These are phyloP conservation scores for Hanseniaspora occidentalis DNA, from an alignment of 805 yeast species.

Conservation along the genomic window DNA sequence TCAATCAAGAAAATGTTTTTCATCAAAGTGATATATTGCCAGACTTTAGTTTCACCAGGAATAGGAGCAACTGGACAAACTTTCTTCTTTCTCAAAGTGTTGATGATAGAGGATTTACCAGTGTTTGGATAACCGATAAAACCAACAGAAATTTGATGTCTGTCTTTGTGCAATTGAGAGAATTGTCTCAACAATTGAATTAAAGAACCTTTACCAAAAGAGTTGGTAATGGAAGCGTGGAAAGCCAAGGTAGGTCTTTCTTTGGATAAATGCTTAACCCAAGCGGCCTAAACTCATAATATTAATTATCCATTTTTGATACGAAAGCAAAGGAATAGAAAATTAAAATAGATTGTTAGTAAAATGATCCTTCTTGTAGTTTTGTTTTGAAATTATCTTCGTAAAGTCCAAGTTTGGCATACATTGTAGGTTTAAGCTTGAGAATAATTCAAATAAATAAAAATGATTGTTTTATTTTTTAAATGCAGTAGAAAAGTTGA, in stretches of 20 bases:
- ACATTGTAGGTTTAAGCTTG: constrained; percentile 2
- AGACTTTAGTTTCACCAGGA: constrained; percentile 97
- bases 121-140: constrained; percentile 96
- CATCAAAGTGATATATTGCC: constrained; percentile 98
- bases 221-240: constrained; percentile 94
- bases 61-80: constrained; percentile 96
- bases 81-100: constrained; percentile 86
- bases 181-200: constrained; percentile 91
- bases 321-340: constrained; percentile 5
- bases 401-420: background rate
- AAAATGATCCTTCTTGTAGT: constrained; percentile 6
- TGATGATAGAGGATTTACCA: constrained; percentile 94
- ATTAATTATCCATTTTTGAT: too few relatives aligned
- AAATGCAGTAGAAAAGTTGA: background rate
- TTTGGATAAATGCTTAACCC: constrained; percentile 92
- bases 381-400: background rate
- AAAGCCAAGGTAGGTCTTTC: constrained; percentile 91
- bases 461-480: background rate
- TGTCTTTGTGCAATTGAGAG: constrained; percentile 77
- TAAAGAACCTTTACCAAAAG: constrained; percentile 94
- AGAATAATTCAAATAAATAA: background rate
- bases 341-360: constrained; percentile 8
- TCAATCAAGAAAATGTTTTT: constrained; percentile 89
- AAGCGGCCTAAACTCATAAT: constrained; percentile 62
- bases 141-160: constrained; percentile 94